Evolutionary conservation across 75 land plant species (phyloP).

Genomic region (Picea sitchensis): DNA sequence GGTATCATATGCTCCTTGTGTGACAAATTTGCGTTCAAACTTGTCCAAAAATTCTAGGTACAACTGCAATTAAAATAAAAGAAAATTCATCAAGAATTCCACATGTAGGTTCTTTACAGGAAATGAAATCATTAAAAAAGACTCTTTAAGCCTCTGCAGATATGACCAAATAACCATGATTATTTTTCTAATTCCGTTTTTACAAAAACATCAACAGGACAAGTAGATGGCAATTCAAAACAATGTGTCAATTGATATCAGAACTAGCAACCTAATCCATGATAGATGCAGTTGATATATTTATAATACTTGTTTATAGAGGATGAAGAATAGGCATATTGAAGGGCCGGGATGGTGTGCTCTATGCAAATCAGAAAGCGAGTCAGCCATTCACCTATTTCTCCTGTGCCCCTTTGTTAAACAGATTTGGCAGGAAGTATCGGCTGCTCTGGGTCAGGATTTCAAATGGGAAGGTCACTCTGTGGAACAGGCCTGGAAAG

Average conservation of each 20-base stretch:
- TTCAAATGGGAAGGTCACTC: too few relatives aligned
- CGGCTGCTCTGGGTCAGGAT: too few relatives aligned
- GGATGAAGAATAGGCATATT: too few relatives aligned
- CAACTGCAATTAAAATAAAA: constrained; percentile 39
- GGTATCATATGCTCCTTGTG: constrained; percentile 96
- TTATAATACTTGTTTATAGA: background rate
- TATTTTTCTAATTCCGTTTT: too few relatives aligned
- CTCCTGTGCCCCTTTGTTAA: too few relatives aligned
- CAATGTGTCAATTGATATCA: background rate
- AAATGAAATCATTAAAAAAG: background rate
- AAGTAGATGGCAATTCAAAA: background rate
- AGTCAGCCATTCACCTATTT: too few relatives aligned
- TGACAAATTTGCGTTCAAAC: constrained; percentile 87
- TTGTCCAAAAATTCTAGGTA: constrained; percentile 95
- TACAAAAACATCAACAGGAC: background rate
- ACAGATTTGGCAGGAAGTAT: too few relatives aligned
- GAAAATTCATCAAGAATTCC: background rate
- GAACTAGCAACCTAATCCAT: background rate
- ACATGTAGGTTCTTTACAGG: background rate
- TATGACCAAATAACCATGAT: background rate
- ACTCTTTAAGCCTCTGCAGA: background rate
- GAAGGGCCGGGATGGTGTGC: too few relatives aligned
- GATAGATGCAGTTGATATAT: background rate
- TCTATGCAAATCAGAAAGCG: background rate
- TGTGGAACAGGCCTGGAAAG: too few relatives aligned